Conservation (phyloP, 192 early-diverging fungal species). For the Helicostylum pulchrum region DNA sequence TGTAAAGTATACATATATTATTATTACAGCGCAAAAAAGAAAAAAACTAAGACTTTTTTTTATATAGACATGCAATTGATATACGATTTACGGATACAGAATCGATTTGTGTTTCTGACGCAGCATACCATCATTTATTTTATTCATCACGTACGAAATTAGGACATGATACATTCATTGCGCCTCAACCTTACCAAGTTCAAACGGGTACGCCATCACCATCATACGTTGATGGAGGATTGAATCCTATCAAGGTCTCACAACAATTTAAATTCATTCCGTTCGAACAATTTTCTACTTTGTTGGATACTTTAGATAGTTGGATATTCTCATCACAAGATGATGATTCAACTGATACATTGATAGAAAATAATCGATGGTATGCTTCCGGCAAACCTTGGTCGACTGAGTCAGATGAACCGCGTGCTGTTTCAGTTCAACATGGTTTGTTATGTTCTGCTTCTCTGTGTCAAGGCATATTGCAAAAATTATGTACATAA, state of each 20-base stretch:
- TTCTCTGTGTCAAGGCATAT: slow-evolving; percentile 14
- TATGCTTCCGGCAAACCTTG: slow-evolving; percentile 9
- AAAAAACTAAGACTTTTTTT: background rate
- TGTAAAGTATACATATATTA: slow-evolving; percentile 24
- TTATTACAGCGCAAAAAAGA: background rate
- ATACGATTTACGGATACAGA: slow-evolving; percentile 27
- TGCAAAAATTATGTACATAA: slow-evolving; percentile 7
- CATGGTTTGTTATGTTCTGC: slow-evolving; percentile 28
- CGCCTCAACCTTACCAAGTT: slow-evolving; percentile 13
- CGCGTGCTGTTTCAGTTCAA: slow-evolving; percentile 19
- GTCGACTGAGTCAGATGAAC: slow-evolving; percentile 8
- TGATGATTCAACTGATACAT: background rate
- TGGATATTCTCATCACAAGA: slow-evolving; percentile 18
- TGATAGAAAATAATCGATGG: slow-evolving; percentile 9
- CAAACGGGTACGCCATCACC: background rate
- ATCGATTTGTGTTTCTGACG: slow-evolving; percentile 33
- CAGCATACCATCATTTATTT: slow-evolving; percentile 23
- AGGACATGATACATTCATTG: background rate
- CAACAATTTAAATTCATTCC: slow-evolving; percentile 28
- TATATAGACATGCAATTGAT: slow-evolving; percentile 31
- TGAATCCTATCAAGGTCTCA: slow-evolving; percentile 20
- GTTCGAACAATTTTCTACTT: slow-evolving; percentile 20
- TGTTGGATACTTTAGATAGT: slow-evolving; percentile 21
- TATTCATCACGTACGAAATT: slow-evolving; percentile 3
- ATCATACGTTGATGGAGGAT: background rate